Percentiles rank a stretch among this genome's conserved stretches.
These are phyloP conservation scores for Mimosa pudica DNA, from an alignment of 306 rosid species.

Conservation along the genomic window DNA sequence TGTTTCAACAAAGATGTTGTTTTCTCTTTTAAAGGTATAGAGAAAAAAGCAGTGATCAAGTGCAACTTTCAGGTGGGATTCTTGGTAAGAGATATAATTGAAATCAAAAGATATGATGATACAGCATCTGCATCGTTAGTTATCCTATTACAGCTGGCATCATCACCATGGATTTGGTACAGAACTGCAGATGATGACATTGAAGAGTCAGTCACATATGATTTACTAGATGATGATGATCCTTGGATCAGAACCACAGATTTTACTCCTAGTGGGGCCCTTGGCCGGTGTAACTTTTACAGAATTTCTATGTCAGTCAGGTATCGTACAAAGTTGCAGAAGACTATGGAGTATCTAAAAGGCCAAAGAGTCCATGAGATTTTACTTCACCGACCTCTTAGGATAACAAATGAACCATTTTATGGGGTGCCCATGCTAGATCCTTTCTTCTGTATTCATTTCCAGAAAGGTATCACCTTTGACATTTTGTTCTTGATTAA, in stretches of 20 bases:
- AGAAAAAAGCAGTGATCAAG: slow-evolving; percentile 42
- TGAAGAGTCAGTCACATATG: slow-evolving; percentile 42
- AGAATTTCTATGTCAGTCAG: slow-evolving; percentile 60
- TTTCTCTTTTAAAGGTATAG: slow-evolving; percentile 46
- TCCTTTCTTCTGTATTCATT: slow-evolving; percentile 51
- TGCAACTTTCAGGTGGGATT: slow-evolving; percentile 66
- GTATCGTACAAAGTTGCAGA: slow-evolving; percentile 48
- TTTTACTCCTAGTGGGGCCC: slow-evolving; percentile 60
- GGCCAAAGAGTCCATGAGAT: slow-evolving; percentile 43
- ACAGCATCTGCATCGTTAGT: slow-evolving; percentile 35
- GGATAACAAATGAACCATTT: slow-evolving; percentile 53
- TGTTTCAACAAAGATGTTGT: slow-evolving; percentile 59
- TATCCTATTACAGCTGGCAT: slow-evolving; percentile 52
- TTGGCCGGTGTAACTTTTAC: slow-evolving; percentile 62
- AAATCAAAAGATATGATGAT: slow-evolving; percentile 45
- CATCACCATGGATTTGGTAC: slow-evolving; percentile 63
- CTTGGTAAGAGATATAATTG: slow-evolving; percentile 55
- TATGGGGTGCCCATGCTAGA: slow-evolving; percentile 45
- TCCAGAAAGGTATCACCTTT: slow-evolving; percentile 42
- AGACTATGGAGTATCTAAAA: slow-evolving; percentile 48
- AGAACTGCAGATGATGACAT: slow-evolving; percentile 77
- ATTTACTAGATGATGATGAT: slow-evolving; percentile 70
- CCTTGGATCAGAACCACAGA: slow-evolving; percentile 77
- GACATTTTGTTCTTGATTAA: slow-evolving; percentile 56
- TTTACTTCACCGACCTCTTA: slow-evolving; percentile 33